Percentiles rank a stretch among this genome's conserved stretches.
Evolutionary conservation across 257 asterid species (phyloP).

Genomic region (Perilla frutescens): DNA sequence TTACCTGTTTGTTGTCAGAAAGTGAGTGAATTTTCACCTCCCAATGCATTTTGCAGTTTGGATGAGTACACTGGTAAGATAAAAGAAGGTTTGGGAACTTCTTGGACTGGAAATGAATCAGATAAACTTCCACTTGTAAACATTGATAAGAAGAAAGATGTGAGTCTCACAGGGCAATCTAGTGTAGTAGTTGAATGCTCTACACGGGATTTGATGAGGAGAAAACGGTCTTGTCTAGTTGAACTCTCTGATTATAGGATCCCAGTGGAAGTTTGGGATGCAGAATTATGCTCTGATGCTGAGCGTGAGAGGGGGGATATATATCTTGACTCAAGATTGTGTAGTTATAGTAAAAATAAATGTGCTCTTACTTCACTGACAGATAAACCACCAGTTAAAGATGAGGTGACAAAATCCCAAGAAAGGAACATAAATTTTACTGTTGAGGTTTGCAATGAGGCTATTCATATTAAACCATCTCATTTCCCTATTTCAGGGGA

Average conservation of each 20-base stretch:
- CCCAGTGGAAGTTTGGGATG: conserved; percentile 39
- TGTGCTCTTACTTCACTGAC: conserved; percentile 37
- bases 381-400: conserved; percentile 33
- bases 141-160: conserved; percentile 39
- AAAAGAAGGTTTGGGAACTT: conserved; percentile 41
- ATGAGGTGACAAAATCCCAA: conserved; percentile 43
- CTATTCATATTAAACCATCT: conserved; percentile 38
- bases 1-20: conserved; percentile 65
- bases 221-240: conserved; percentile 63
- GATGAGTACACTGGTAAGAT: conserved; percentile 38
- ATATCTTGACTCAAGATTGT: conserved; percentile 31
- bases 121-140: conserved; percentile 40
- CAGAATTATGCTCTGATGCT: conserved; percentile 42
- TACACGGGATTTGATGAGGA: conserved; percentile 86
- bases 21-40: conserved; percentile 42
- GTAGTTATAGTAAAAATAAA: conserved; percentile 39
- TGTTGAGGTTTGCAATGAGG: conserved; percentile 37
- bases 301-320: conserved; percentile 42
- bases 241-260: conserved; percentile 51
- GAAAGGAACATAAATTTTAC: conserved; percentile 36
- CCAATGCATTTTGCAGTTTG: conserved; percentile 33
- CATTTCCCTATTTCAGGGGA: conserved; percentile 37
- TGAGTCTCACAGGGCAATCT: conserved; percentile 41
- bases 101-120: conserved; percentile 44
- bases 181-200: conserved; percentile 61